Percentiles rank a stretch among this genome's conserved stretches.
These are phyloP conservation scores for Naganishia sp. DNA, from an alignment of 1,284 basidiomycete genomes.

Conservation along the genomic window DNA sequence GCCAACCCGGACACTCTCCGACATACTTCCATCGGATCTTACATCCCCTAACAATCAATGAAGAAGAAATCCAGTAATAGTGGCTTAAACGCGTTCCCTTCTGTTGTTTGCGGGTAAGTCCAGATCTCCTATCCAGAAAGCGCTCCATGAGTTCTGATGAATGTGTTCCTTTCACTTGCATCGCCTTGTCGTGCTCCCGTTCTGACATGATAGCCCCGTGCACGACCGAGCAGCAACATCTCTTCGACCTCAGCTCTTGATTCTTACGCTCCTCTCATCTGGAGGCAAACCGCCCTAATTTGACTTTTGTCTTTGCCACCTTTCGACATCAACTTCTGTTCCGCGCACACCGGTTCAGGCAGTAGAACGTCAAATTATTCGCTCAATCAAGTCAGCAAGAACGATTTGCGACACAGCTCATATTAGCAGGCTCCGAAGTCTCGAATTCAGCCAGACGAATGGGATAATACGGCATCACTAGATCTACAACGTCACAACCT, in stretches of 20 bases:
- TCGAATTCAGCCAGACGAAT: conserved; percentile 32
- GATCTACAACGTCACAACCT: conserved; percentile 8
- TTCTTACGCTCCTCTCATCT: conserved; percentile 30
- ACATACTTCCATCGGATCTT: conserved; percentile 10
- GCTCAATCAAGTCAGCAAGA: background rate
- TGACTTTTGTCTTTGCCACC: background rate
- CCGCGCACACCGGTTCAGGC: background rate
- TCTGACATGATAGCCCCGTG: conserved; percentile 15
- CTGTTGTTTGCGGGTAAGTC: conserved; percentile 28
- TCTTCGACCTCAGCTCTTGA: conserved; percentile 25
- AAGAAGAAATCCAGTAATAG: conserved; percentile 36
- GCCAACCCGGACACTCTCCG: conserved; percentile 1
- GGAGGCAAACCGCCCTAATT: conserved; percentile 34
- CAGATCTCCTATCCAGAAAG: background rate
- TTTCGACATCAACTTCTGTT: background rate
- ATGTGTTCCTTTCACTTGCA: conserved; percentile 3
- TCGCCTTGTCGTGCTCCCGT: background rate
- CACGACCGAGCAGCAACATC: conserved; percentile 28
- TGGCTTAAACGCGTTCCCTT: conserved; percentile 31
- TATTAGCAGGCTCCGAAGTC: background rate
- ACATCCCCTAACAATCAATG: conserved; percentile 28
- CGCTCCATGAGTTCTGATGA: background rate
- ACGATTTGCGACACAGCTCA: background rate
- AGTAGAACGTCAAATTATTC: background rate
- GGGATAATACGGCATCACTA: conserved; percentile 38